Conservation (phyloP, 2,329 filamentous ascomycete species). For the Sclerotinia spermophila region DNA sequence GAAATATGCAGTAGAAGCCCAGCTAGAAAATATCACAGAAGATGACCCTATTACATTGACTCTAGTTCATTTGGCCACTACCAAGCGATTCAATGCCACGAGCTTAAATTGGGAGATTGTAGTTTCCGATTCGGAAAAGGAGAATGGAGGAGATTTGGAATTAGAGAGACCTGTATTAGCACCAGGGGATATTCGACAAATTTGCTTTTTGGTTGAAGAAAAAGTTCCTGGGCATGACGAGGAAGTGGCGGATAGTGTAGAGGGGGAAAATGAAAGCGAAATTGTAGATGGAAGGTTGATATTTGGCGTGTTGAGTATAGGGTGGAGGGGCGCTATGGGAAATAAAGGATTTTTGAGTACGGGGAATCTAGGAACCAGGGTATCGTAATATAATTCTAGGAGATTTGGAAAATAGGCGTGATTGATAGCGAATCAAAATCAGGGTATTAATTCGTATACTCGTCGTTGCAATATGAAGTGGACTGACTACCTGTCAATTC, state of each 20-base stretch:
- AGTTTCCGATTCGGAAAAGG: constrained; percentile 14
- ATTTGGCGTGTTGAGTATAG: constrained; percentile 78
- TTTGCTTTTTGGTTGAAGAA: constrained; percentile 57
- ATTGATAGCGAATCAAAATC: too few relatives aligned
- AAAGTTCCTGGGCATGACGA: constrained; percentile 35
- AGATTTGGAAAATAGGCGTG: background rate
- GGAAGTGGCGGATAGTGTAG: constrained; percentile 7
- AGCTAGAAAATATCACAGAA: constrained; percentile 83
- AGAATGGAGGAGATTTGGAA: constrained; percentile 32
- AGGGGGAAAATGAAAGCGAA: constrained; percentile 35
- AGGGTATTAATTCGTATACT: background rate
- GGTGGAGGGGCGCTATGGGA: constrained; percentile 88
- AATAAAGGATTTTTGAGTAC: constrained; percentile 85
- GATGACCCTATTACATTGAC: constrained; percentile 80
- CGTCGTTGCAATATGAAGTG: background rate
- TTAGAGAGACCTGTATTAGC: constrained; percentile 57
- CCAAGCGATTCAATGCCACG: constrained; percentile 47
- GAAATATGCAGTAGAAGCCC: constrained; percentile 80
- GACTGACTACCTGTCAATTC: background rate
- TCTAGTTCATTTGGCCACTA: constrained; percentile 53
- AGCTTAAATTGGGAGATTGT: constrained; percentile 55
- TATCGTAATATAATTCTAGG: background rate
- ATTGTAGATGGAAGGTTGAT: constrained; percentile 57
- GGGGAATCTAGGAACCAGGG: constrained; percentile 65
- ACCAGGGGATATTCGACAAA: constrained; percentile 62